Conservation (phyloP, 176 grass and related monocot species). For the Aechmea fasciata region DNA sequence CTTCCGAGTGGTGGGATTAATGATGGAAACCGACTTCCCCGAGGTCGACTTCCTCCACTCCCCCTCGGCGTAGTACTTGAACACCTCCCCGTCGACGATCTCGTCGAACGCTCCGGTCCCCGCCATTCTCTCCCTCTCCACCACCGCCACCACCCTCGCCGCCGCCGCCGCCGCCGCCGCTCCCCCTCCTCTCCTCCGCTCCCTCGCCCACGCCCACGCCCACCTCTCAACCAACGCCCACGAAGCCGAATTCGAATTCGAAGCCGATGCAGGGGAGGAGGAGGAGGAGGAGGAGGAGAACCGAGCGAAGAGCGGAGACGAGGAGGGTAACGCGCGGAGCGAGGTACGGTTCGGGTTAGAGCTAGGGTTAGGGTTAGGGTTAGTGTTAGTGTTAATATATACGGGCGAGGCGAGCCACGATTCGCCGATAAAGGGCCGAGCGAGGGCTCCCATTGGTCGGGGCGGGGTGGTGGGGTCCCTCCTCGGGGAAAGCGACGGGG, state of each 20-base stretch:
- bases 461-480: background rate
- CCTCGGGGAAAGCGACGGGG: background rate
- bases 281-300: background rate
- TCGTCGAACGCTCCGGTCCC: slow-evolving; percentile 54
- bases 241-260: background rate
- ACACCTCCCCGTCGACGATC: slow-evolving; percentile 69
- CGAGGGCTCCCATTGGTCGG: background rate
- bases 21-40: slow-evolving; percentile 80
- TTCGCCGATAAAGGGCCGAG: background rate
- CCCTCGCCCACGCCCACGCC: background rate
- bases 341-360: too few species aligned
- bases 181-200: background rate
- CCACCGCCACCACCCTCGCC: background rate
- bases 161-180: slow-evolving; percentile 20
- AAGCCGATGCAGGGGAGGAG: background rate
- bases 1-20: slow-evolving; percentile 88
- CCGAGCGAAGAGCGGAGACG: background rate
- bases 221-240: too few species aligned
- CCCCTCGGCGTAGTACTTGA: slow-evolving; percentile 88
- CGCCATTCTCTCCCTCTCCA: slow-evolving; percentile 25
- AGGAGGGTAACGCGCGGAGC: background rate
- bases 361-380: background rate
- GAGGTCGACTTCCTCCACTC: slow-evolving; percentile 69
- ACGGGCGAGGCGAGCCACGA: slow-evolving; percentile 8
- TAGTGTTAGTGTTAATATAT: slow-evolving; percentile 6